phyloP scores from a whole-genome alignment of 164 flowering plant species.

The Amborella trichopoda region DNA sequence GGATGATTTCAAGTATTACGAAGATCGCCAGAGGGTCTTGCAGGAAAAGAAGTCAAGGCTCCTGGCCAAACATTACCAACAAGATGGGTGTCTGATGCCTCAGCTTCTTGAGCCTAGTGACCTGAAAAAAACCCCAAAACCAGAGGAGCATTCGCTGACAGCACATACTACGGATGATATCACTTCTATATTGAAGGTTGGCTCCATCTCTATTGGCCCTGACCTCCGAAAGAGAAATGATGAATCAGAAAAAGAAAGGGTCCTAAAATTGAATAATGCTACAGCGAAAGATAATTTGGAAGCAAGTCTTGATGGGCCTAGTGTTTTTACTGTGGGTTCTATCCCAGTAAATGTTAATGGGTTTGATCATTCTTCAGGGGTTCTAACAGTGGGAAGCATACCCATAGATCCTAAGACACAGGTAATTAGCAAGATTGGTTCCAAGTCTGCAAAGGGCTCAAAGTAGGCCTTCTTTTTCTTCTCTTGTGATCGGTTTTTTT shows the following conservation, averaged over 20 bases:
- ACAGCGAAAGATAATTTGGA: constrained; percentile 9
- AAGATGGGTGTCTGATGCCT: too few species aligned
- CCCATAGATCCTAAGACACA: constrained; percentile 46
- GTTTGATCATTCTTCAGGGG: constrained; percentile 20
- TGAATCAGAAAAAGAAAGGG: too few species aligned
- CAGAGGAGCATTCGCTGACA: background rate
- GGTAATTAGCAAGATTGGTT: constrained; percentile 12
- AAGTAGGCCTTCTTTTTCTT: constrained; percentile 13
- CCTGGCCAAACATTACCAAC: background rate
- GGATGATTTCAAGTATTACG: constrained; percentile 68
- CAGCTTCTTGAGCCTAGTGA: background rate
- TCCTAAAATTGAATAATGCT: too few species aligned
- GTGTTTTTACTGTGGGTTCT: constrained; percentile 56
- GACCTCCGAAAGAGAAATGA: too few species aligned
- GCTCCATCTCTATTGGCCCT: constrained; percentile 35
- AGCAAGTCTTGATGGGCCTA: constrained; percentile 8
- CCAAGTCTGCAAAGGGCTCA: background rate
- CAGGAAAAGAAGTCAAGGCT: constrained; percentile 45
- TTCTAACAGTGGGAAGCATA: constrained; percentile 54
- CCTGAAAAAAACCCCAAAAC: background rate
- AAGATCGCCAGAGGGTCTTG: constrained; percentile 49
- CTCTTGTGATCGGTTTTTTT: background rate
- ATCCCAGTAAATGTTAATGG: constrained; percentile 52
- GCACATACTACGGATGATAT: background rate
- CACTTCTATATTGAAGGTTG: constrained; percentile 24